Percentiles rank a stretch among this genome's conserved stretches.
Conservation (phyloP, 129 eudicot species). For the Flaveria bidentis region DNA sequence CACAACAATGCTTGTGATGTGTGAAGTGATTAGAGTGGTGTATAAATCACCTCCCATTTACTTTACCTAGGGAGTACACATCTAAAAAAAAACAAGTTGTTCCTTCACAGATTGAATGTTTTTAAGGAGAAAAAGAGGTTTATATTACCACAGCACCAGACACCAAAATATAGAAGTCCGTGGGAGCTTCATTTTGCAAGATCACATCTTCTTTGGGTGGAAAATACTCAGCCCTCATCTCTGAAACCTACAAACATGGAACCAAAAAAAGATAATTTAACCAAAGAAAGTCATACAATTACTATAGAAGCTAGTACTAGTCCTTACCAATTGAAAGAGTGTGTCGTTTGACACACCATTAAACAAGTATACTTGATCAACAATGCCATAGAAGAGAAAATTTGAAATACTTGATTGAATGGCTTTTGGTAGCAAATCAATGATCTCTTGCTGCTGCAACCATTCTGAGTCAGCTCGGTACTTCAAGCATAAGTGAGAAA, state of each 20-base stretch:
- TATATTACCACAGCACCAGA: conserved; percentile 69
- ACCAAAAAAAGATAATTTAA: background rate
- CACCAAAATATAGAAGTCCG: conserved; percentile 70
- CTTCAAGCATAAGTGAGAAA: conserved; percentile 59
- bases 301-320: background rate
- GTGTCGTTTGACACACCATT: conserved; percentile 60
- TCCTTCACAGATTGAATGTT: background rate
- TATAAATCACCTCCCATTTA: background rate
- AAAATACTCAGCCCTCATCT: conserved; percentile 79
- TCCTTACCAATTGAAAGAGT: conserved; percentile 61
- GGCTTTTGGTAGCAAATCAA: conserved; percentile 70
- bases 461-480: conserved; percentile 72
- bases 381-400: conserved; percentile 47
- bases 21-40: background rate
- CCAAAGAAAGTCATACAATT: background rate
- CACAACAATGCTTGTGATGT: background rate
- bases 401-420: conserved; percentile 61
- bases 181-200: conserved; percentile 79
- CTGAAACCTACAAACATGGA: conserved; percentile 48
- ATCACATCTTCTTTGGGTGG: conserved; percentile 83
- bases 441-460: conserved; percentile 67
- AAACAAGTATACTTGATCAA: conserved; percentile 66
- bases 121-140: background rate
- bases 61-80: background rate
- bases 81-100: background rate